Percentiles rank a stretch among this genome's conserved stretches.
Evolutionary conservation across 371 early-diverging fungal genomes (phyloP).

Genomic region (Capillidium heterosporum): DNA sequence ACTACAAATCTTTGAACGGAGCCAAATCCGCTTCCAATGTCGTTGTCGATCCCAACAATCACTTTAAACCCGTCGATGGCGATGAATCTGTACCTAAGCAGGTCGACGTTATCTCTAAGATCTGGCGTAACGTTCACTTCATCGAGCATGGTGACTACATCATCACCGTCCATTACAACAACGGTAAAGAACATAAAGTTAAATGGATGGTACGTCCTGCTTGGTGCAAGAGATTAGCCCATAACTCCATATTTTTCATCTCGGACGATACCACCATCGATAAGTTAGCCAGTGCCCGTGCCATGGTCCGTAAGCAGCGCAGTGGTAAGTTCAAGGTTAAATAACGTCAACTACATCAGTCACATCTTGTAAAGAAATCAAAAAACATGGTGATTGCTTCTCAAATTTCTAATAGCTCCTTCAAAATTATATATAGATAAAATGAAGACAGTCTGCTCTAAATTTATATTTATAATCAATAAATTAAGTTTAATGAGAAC

Average conservation of each 20-base stretch:
- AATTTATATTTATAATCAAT: too few species aligned
- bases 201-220: constrained; percentile 26
- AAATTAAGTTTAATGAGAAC: too few species aligned
- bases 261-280: constrained; percentile 48
- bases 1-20: constrained; percentile 13
- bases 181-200: constrained; percentile 20
- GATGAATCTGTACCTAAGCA: constrained; percentile 15
- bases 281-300: constrained; percentile 37
- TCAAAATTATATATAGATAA: too few species aligned
- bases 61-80: constrained; percentile 13
- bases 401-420: too few species aligned
- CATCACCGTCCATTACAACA: constrained; percentile 14
- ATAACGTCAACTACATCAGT: constrained; percentile 39
- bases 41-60: constrained; percentile 28
- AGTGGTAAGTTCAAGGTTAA: constrained; percentile 36
- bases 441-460: too few species aligned
- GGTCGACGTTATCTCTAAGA: constrained; percentile 28
- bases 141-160: constrained; percentile 31
- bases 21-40: constrained; percentile 15
- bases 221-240: constrained; percentile 33
- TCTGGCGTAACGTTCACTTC: constrained; percentile 33
- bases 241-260: constrained; percentile 52
- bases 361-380: too few species aligned
- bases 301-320: constrained; percentile 27
- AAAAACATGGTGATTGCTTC: too few species aligned